Conservation (phyloP, 768 basidiomycete genomes). For the Boletus tylopilopsis region DNA sequence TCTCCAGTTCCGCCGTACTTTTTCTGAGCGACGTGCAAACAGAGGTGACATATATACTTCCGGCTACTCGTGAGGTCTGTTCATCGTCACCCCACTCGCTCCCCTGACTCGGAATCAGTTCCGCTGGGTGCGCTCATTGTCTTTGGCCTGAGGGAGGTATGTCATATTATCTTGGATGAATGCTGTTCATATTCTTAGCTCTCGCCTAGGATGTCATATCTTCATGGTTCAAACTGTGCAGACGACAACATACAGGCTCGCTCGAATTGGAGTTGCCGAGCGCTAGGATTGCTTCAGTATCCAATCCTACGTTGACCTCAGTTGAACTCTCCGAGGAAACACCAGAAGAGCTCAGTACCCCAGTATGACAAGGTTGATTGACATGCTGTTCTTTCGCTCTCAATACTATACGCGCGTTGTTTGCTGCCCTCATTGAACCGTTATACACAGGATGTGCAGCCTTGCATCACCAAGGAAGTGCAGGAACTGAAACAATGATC, state of each 20-base stretch:
- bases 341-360: not conserved
- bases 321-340: constrained; percentile 1
- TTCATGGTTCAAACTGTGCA: constrained; percentile 27
- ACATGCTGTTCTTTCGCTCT: not conserved
- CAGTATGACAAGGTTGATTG: constrained; percentile 11
- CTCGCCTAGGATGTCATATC: constrained; percentile 37
- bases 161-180: not conserved
- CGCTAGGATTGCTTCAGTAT: constrained; percentile 20
- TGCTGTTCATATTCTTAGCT: not conserved
- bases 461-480: not conserved
- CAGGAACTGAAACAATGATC: not conserved
- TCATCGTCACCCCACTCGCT: not conserved
- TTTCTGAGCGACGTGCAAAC: constrained; percentile 30
- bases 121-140: constrained; percentile 46
- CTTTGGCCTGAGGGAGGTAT: constrained; percentile 49
- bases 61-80: constrained; percentile 43
- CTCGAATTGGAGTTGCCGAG: constrained; percentile 19
- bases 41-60: constrained; percentile 44
- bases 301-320: constrained; percentile 5
- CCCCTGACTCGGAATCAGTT: constrained; percentile 32
- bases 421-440: not conserved
- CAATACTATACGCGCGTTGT: constrained; percentile 2
- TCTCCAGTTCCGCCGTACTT: constrained; percentile 35
- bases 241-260: constrained; percentile 7
- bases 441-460: not conserved